Evolutionary conservation across 2,329 filamentous ascomycete genomes (phyloP).

Genomic region (Fusarium sp.): DNA sequence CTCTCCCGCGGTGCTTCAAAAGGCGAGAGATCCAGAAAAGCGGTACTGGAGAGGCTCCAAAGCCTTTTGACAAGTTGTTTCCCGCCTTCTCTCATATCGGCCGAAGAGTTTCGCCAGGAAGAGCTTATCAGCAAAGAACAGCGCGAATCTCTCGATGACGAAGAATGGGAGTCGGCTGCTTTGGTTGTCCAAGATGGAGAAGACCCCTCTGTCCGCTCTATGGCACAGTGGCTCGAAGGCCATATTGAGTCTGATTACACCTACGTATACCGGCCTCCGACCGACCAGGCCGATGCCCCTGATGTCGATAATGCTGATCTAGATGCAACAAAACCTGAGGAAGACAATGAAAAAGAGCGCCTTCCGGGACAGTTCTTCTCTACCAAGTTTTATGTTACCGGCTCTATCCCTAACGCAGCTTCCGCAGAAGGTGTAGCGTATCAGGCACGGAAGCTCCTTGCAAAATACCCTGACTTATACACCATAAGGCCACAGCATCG

Average conservation of each 20-base stretch:
- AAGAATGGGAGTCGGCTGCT: conserved; percentile 36
- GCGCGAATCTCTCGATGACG: conserved; percentile 57
- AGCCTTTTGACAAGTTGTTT: conserved; percentile 43
- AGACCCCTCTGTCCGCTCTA: conserved; percentile 3
- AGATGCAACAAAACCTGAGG: conserved; percentile 3
- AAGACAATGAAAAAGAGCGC: conserved; percentile 56
- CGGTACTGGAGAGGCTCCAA: conserved; percentile 14
- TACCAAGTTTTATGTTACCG: conserved; percentile 36
- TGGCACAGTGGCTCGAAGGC: conserved; percentile 32
- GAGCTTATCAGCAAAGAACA: conserved; percentile 71
- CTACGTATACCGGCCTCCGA: conserved; percentile 37
- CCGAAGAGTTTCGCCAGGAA: conserved; percentile 61
- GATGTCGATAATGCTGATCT: neutral
- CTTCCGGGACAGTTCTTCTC: conserved; percentile 60
- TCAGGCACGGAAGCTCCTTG: conserved; percentile 28
- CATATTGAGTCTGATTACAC: conserved; percentile 32
- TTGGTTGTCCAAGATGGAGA: neutral
- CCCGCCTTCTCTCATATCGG: conserved; percentile 58
- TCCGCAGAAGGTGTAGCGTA: conserved; percentile 1
- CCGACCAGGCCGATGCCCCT: conserved; percentile 17
- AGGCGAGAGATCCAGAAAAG: conserved; percentile 26
- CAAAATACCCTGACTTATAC: conserved; percentile 62
- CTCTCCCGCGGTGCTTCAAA: neutral
- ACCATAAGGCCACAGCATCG: conserved; percentile 64
- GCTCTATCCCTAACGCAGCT: conserved; percentile 14